Evolutionary conservation across 495 filamentous ascomycete species (phyloP).

Genomic region (Neurospora sp.): DNA sequence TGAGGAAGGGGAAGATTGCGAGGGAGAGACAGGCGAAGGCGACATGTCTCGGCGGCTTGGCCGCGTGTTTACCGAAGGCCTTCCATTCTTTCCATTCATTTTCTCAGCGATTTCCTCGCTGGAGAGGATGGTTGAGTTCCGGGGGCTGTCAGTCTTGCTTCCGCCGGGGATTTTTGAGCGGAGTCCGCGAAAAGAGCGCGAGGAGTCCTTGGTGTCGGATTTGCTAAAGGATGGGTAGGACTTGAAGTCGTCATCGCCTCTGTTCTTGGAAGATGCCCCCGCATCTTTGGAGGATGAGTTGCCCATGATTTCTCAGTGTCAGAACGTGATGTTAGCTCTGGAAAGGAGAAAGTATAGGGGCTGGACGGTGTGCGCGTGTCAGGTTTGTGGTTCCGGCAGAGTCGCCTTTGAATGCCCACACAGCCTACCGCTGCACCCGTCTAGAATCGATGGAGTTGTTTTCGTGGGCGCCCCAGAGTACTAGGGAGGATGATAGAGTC

Average conservation of each 20-base stretch:
- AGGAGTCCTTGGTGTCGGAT: conserved; percentile 90
- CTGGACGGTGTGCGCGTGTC: conserved; percentile 30
- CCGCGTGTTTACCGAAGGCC: conserved; percentile 33
- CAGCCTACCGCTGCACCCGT: conserved; percentile 35
- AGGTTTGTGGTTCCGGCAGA: conserved; percentile 28
- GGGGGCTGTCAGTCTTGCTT: conserved; percentile 65
- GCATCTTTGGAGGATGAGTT: conserved; percentile 81
- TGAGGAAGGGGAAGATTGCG: conserved; percentile 31
- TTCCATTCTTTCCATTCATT: conserved; percentile 53
- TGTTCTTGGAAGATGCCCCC: conserved; percentile 29
- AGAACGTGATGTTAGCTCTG: conserved; percentile 18
- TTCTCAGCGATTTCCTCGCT: conserved; percentile 54
- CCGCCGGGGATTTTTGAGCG: conserved; percentile 49
- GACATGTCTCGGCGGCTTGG: conserved; percentile 25
- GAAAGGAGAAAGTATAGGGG: conserved; percentile 18
- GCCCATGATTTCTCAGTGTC: conserved; percentile 55
- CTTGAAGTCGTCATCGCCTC: conserved; percentile 41
- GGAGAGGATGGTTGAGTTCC: conserved; percentile 56
- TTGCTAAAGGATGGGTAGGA: conserved; percentile 86
- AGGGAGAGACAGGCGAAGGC: conserved; percentile 33
- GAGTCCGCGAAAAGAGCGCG: conserved; percentile 75
- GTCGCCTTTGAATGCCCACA: conserved; percentile 28
- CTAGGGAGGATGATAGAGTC: conserved; percentile 40
- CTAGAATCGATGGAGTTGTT: conserved; percentile 15
- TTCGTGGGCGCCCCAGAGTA: conserved; percentile 10